Base-by-base conservation (phyloP, 306 rosid genomes). In the Echinosophora koreensis region DNA sequence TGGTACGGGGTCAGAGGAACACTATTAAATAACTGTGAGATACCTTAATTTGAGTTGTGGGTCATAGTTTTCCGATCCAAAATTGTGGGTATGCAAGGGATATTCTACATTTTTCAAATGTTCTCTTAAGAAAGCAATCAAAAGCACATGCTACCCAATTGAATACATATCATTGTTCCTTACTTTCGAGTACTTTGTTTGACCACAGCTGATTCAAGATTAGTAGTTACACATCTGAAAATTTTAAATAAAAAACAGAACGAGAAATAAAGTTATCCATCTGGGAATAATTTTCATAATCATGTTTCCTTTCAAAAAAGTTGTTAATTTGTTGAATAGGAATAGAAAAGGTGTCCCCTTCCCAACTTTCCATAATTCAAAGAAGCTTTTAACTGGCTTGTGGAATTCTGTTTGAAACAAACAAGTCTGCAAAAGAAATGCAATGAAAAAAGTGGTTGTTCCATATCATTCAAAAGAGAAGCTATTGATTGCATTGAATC, bases 121-220 rank as follows among this genome's bases (percentile, higher is more conserved):
- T 58, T 73, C 16, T 62, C 70, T 68, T 56, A 13, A 62, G 57
- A 79, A 70, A 79, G 82, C 74, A 85, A 75, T 65, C 71, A 79
- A 79, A 79, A 70, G 77, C 82, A 82, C 86, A 82, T 85, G 84
- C 69, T 8, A 76, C 47, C 30, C 83, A 82, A 73, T 85, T 66
- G 74, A 82, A 82, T 76, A 50, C 77, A 18, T 71, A 82, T 78
- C 74, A 82, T 82, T 78, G 71, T 82, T 82, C 76, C 37, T 79
- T 65, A 68, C 74, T 66, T 75, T 75, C 69, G 76, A 47, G 73
- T 63, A 50, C 77, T 79, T 82, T 75, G 60, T 79, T 86, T 82
- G 89, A 82, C 84, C 80, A 42, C 16, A 54, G 12, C 67, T 37
- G 2, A 14, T 64, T 74, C 56, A 68, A 70, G 51, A 15, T 54